Base-by-base conservation (phyloP, 805 yeast species). In the Candida stauntonica region DNA sequence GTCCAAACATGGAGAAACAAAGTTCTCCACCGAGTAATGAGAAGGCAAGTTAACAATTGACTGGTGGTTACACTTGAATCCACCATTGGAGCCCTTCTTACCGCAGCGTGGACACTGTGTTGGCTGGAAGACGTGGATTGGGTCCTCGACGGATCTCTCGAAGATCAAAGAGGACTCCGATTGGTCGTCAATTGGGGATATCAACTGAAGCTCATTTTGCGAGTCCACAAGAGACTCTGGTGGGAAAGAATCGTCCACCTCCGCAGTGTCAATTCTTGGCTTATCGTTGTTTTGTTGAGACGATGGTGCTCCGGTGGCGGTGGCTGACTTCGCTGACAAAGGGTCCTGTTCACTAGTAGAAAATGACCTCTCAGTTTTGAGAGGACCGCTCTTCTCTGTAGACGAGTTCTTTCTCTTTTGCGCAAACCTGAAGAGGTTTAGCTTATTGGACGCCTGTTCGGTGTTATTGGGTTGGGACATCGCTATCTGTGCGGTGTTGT, bases 1-100 rank as follows among this genome's bases (percentile, higher is more conserved):
- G 51, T 86, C 95, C 49, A 86, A 66, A 6, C 86, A 86, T 1
- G 96, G 89, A 2, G 94, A 84, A 16, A 86, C 84, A 48, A 62
- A 75, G 59, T 87, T 84, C 58, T 86, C 85, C 26, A 62, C 50
- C 13, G 67, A 64, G 61, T 68, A 62, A 50, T 62, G 68, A 5
- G 61, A 58, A 24, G 69, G 65, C 31, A 63, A 41, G 20, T 54
- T 58, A 14, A 51, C 57, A 27, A 56, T 49, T 8, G 61, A 56
- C 45, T 55, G 58, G 37, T 55, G 62, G 28, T 45, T 45, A 29
- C 58, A 55, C 18, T 40, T 48, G 19, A 46, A 41, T 5, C 39
- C 49, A 14, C 44, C 43, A 33, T 36, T 46, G 12, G 51, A 42
- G 34, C 26, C 38, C 36, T 47, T 54, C 27, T 41, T 45, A 14